These are phyloP conservation scores for Penicillium fuscoglaucum DNA, from an alignment of 2,329 filamentous ascomycete genomes.

Conservation along the genomic window DNA sequence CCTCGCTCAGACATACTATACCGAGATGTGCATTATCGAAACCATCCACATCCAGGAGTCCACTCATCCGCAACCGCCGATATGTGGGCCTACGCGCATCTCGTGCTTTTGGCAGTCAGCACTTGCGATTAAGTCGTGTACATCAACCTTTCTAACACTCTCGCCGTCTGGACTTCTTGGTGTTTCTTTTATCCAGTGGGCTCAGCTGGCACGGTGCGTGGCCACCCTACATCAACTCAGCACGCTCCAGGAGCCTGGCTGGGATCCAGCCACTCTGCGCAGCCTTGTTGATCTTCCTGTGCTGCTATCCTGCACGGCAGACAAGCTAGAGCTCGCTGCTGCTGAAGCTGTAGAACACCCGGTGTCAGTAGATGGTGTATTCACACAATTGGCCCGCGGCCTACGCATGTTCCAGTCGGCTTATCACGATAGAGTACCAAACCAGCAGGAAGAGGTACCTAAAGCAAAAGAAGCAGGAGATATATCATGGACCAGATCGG, in stretches of 20 bases:
- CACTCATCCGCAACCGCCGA: background rate
- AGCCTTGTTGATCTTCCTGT: background rate
- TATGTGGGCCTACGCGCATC: background rate
- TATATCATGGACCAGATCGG: background rate
- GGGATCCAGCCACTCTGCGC: background rate
- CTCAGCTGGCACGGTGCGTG: background rate
- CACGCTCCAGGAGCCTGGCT: background rate
- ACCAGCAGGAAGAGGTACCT: background rate
- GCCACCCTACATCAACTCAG: background rate
- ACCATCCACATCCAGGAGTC: background rate
- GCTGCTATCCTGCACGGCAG: background rate
- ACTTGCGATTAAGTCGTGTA: background rate
- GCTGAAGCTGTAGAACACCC: background rate
- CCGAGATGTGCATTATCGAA: background rate
- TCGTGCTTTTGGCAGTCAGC: background rate
- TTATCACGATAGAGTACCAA: background rate
- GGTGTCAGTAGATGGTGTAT: background rate
- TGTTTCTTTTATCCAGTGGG: background rate
- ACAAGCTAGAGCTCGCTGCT: background rate
- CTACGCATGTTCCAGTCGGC: background rate
- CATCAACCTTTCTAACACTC: background rate
- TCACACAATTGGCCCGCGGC: background rate
- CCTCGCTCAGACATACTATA: background rate
- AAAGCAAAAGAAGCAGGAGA: background rate
- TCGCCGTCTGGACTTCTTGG: background rate